Conservation (phyloP, 2,329 filamentous ascomycete species). For the Simplicillium aogashimaense region DNA sequence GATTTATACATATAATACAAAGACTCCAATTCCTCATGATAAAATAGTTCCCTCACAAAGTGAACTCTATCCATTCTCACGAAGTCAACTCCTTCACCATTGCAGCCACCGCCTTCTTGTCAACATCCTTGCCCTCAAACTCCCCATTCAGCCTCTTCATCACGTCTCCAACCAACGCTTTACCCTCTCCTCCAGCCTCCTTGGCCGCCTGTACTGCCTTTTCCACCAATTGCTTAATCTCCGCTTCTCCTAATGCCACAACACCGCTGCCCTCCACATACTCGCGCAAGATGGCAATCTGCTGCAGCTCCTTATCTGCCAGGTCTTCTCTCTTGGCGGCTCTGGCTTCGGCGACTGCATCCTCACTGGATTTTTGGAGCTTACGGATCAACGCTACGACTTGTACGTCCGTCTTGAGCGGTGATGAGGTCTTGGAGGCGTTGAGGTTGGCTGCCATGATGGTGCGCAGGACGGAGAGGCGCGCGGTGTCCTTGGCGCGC, state of each 20-base stretch:
- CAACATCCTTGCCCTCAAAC: constrained; percentile 54
- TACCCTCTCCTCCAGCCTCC: constrained; percentile 30
- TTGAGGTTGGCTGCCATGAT: constrained; percentile 64
- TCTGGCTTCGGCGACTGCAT: constrained; percentile 54
- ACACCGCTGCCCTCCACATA: constrained; percentile 53
- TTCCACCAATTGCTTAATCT: constrained; percentile 45
- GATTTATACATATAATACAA: no score
- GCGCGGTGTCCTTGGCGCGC: constrained; percentile 52
- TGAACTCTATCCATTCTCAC: no score
- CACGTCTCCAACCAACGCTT: constrained; percentile 46
- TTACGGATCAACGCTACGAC: constrained; percentile 59
- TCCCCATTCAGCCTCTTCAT: constrained; percentile 50
- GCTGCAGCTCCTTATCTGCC: constrained; percentile 57
- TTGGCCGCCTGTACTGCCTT: constrained; percentile 40
- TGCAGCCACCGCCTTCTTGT: constrained; percentile 49
- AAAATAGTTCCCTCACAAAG: no score
- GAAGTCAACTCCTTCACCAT: constrained; percentile 43
- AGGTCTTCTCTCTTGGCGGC: constrained; percentile 57
- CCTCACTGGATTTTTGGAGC: constrained; percentile 44
- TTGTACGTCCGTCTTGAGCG: constrained; percentile 61
- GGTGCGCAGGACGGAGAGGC: constrained; percentile 58
- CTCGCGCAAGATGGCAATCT: constrained; percentile 55
- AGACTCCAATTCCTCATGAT: no score
- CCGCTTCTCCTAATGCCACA: constrained; percentile 44
- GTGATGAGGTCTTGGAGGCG: constrained; percentile 60